Evolutionary conservation across 2,329 filamentous ascomycete genomes (phyloP), one percentile per base, ranked within the genome.

Genomic region (Sporothrix brunneoviolacea): DNA sequence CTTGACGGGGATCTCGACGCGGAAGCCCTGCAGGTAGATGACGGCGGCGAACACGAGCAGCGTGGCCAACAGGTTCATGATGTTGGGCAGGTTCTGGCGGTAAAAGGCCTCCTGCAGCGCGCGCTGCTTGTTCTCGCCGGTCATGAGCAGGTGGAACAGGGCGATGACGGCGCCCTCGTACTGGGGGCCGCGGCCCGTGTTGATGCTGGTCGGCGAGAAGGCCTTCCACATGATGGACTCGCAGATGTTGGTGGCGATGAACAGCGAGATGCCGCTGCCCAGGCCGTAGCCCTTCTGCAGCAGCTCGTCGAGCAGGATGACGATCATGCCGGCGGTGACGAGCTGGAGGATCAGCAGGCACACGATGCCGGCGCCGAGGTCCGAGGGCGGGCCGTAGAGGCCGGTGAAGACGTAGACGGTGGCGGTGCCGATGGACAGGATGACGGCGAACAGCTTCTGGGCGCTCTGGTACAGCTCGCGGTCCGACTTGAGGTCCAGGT

Each of bases 171-270:
- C 93, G 69, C 91, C 93, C 79, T 98, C 93, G 65, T 97, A 98
- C 75, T 98, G 93, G 63, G 94, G 94, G 55, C 93, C 93, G 80
- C 93, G 90, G 61, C 93, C 93, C 59, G 94, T 98, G 82, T 98
- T 98, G 77, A 97, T 94, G 67, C 93, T 97, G 54, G 91, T 97
- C 51, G 94, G 94, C 48, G 91, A 97, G 80, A 98, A 97, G 47
- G 94, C 93, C 81, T 96, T 96, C 93, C 93, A 98, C 76, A 98
- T 87, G 71, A 98, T 98, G 52, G 91, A 96, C 79, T 98, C 93
- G 88, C 93, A 98, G 66, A 98, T 97, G 82, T 97, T 97, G 77
- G 93, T 98, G 60, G 93, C 93, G 68, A 98, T 98, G 81, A 98
- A 98, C 58, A 98, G 87, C 42, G 91, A 97, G 70, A 98, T 98